Conservation (phyloP, 345 rosid species). For the Murraya paniculata region DNA sequence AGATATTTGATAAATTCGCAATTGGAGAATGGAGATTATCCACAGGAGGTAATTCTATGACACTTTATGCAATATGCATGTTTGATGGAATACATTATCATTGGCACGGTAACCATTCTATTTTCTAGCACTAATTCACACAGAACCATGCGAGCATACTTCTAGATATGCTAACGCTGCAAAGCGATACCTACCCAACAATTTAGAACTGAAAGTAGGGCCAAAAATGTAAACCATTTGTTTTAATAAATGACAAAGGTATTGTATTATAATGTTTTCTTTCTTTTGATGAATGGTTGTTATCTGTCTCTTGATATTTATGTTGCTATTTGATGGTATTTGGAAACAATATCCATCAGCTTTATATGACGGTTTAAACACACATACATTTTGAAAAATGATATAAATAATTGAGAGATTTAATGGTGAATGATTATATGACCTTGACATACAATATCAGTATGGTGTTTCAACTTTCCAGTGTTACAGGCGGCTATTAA, state of each 20-base stretch:
- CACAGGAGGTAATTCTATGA: slow-evolving; percentile 49
- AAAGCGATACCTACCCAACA: background rate
- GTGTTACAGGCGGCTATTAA: background rate
- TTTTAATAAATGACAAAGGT: background rate
- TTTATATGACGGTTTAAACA: background rate
- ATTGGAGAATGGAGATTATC: slow-evolving; percentile 72
- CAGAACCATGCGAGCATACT: background rate
- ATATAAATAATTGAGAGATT: background rate
- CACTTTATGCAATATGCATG: background rate
- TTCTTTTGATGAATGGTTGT: background rate
- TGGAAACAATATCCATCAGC: background rate
- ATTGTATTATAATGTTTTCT: background rate
- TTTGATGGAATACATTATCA: background rate
- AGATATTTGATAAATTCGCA: slow-evolving; percentile 57
- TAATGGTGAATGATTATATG: background rate
- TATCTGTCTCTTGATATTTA: background rate
- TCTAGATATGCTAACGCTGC: background rate
- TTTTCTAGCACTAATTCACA: background rate
- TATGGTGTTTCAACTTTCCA: background rate
- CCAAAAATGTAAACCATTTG: background rate
- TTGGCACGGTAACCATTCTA: background rate
- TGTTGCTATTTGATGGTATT: background rate
- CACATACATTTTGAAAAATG: background rate
- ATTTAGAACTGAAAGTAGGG: background rate
- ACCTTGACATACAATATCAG: background rate